Evolutionary conservation across 2,329 filamentous ascomycete species (phyloP).

Genomic region (Cordyceps pruinosa): DNA sequence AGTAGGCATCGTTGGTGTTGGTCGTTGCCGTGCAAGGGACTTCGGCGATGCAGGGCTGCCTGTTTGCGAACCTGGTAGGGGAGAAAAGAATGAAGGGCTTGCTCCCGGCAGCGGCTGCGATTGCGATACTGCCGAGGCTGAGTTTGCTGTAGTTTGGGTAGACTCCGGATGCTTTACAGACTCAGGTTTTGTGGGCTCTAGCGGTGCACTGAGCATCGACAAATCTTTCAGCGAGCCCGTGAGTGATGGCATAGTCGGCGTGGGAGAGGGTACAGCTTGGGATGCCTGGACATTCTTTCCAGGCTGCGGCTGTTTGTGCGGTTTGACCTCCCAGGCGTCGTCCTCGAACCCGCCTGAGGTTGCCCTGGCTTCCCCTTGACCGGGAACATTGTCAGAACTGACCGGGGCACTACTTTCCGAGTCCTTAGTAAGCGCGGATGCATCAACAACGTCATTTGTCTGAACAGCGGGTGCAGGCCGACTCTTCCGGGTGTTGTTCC

Average conservation of each 20-base stretch:
- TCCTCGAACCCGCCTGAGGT: conserved; percentile 71
- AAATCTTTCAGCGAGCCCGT: conserved; percentile 62
- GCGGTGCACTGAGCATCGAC: conserved; percentile 45
- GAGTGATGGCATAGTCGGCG: conserved; percentile 40
- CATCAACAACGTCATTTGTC: conserved; percentile 77
- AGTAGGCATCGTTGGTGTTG: conserved; percentile 56
- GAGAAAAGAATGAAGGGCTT: conserved; percentile 51
- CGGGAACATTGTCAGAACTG: conserved; percentile 15
- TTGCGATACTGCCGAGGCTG: conserved; percentile 28
- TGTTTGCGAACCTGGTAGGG: conserved; percentile 18
- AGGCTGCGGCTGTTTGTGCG: conserved; percentile 50
- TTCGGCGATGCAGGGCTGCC: conserved; percentile 22
- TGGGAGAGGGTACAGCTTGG: conserved; percentile 25
- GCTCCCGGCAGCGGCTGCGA: conserved; percentile 46
- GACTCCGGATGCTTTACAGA: conserved; percentile 23
- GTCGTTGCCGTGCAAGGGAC: conserved; percentile 53
- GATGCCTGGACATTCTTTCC: conserved; percentile 8
- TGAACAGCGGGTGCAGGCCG: conserved; percentile 81
- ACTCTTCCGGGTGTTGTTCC: conserved; percentile 91
- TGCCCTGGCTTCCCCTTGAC: conserved; percentile 21
- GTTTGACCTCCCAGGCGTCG: conserved; percentile 95
- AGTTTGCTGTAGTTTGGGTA: conserved; percentile 15
- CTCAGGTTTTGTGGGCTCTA: conserved; percentile 42
- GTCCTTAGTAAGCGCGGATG: conserved; percentile 71
- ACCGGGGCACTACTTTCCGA: conserved; percentile 24